Evolutionary conservation across 306 rosid genomes (phyloP).

Genomic region (Lathyrus sativus): DNA sequence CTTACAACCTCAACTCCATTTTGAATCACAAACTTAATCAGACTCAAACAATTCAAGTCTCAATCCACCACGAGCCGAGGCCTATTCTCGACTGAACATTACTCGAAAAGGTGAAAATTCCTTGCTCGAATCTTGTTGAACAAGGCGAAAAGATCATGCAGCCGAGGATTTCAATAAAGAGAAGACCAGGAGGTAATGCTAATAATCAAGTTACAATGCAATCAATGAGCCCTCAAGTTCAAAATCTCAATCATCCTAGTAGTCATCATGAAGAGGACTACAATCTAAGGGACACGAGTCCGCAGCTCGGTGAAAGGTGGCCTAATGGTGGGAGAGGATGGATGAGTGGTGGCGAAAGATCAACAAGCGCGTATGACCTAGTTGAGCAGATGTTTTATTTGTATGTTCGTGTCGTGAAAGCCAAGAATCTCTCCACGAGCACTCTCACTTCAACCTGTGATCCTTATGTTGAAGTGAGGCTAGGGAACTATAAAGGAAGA

Average conservation of each 20-base stretch:
- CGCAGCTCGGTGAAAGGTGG: constrained; percentile 86
- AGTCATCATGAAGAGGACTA: constrained; percentile 55
- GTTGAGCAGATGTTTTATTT: constrained; percentile 88
- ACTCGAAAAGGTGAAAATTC: constrained; percentile 63
- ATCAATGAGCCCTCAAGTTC: constrained; percentile 40
- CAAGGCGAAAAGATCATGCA: constrained; percentile 41
- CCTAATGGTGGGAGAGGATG: constrained; percentile 69
- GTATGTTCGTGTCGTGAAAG: constrained; percentile 77
- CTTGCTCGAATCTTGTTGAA: constrained; percentile 61
- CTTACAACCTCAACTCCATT: constrained; percentile 60
- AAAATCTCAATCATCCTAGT: constrained; percentile 43
- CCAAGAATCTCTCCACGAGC: constrained; percentile 74
- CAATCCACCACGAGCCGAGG: constrained; percentile 52
- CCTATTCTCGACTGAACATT: constrained; percentile 50
- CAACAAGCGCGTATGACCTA: constrained; percentile 76
- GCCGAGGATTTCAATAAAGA: constrained; percentile 56
- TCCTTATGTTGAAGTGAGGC: constrained; percentile 88
- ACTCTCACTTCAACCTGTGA: constrained; percentile 70
- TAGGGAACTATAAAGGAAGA: constrained; percentile 89
- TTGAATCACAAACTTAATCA: constrained; percentile 58
- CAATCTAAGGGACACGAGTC: constrained; percentile 71
- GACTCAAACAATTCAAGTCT: constrained; percentile 49
- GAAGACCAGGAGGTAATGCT: constrained; percentile 56
- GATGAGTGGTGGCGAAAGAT: constrained; percentile 68
- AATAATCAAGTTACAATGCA: constrained; percentile 43